Base-by-base conservation (phyloP, 805 yeast genomes). In the Priceomyces medius region DNA sequence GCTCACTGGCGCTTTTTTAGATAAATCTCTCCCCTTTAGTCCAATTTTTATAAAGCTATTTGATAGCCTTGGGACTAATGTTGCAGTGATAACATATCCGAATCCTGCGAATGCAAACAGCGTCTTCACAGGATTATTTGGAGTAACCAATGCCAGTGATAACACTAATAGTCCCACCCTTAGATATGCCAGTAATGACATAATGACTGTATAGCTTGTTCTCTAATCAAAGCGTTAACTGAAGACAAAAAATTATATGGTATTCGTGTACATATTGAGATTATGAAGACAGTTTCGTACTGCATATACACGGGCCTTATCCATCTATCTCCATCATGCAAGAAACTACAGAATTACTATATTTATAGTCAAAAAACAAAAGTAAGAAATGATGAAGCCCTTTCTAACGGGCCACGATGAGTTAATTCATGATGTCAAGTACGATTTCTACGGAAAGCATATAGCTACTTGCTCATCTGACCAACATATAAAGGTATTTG, bases 391-490 rank as follows among this genome's bases (percentile, higher is more conserved):
- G 9, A 59, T 71, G 74, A 81, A 80, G 54, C 88, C 96, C 3
- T 84, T 91, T 53, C 74, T 83, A 12, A 85, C 97, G 0, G 95
- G 95, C 26, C 98, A 93, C 61, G 96, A 88, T 54, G 99, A 93
- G 61, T 74, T 91, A 41, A 81, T 91, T 34, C 95, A 90, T 51
- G 97, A 90, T 55, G 80, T 90, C 18, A 82, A 88, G 16, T 93
- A 90, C 63, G 96, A 93, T 63, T 91, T 85, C 64, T 91, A 91
- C 58, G 98, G 99, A 1, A 80, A 82, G 41, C 87, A 89, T 46
- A 71, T 93, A 42, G 99, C 98, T 2, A 91, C 97, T 0, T 90
- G 95, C 45, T 88, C 97, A 3, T 87, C 95, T 0, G 99, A 93
- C 64, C 97, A 90, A 55, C 95, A 88, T 55, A 77, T 93, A 47